Conservation (phyloP, 495 filamentous ascomycete species). For the Zalerion maritima region DNA sequence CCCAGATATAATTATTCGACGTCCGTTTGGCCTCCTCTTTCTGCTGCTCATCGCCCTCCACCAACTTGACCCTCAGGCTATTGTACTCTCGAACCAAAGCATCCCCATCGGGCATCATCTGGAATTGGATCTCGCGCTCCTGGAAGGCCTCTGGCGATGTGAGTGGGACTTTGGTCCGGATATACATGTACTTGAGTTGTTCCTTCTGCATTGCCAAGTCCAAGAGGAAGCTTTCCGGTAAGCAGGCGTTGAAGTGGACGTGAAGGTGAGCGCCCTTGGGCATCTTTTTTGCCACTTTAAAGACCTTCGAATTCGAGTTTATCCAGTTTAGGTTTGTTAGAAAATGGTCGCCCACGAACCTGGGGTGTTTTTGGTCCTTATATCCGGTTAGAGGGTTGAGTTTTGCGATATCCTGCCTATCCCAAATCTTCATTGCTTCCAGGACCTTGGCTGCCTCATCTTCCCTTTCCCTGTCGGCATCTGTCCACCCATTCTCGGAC, state of each 20-base stretch:
- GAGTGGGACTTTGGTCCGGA: conserved; percentile 29
- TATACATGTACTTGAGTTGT: conserved; percentile 41
- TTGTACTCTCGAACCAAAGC: too few species aligned
- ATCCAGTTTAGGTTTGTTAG: conserved; percentile 32
- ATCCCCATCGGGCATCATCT: conserved; percentile 20
- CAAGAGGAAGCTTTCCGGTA: conserved; percentile 32
- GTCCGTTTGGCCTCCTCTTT: conserved; percentile 2
- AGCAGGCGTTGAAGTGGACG: conserved; percentile 42
- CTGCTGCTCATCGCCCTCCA: conserved; percentile 1
- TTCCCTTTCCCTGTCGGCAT: too few species aligned
- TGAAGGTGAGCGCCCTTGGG: conserved; percentile 43
- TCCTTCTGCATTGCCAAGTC: conserved; percentile 32
- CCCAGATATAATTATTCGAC: background rate
- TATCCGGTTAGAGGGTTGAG: conserved; percentile 7
- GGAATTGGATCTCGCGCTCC: conserved; percentile 35
- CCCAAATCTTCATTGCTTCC: too few species aligned
- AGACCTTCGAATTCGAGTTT: conserved; percentile 27
- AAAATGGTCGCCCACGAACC: conserved; percentile 30
- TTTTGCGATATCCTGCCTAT: background rate
- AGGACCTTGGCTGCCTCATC: too few species aligned
- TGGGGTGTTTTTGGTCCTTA: conserved; percentile 16
- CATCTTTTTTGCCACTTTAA: conserved; percentile 25
- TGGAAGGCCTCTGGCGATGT: conserved; percentile 16
- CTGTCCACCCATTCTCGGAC: too few species aligned
- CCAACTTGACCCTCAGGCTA: conserved; percentile 6